These are phyloP conservation scores for Thyridium curvatum DNA, from an alignment of 2,329 filamentous ascomycete genomes.

Conservation along the genomic window DNA sequence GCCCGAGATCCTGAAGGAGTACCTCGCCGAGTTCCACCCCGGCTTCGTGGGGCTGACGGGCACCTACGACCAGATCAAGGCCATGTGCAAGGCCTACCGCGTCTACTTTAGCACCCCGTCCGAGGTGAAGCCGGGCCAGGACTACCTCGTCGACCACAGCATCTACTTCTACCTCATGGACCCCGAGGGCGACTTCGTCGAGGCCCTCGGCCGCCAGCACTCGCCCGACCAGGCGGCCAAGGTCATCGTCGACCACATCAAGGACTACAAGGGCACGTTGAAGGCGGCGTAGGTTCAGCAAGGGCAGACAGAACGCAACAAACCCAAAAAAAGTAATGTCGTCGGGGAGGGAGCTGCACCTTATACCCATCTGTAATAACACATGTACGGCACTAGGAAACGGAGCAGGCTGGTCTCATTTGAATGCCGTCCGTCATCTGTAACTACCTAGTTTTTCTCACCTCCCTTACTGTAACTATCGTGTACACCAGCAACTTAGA, in stretches of 20 bases:
- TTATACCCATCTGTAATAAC: too few species aligned
- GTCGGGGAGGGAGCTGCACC: too few species aligned
- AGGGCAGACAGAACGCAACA: constrained; percentile 8
- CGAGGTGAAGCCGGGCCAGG: constrained; percentile 84
- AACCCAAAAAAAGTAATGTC: too few species aligned
- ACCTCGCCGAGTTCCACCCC: constrained; percentile 86
- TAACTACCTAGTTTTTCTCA: too few species aligned
- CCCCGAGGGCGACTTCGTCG: constrained; percentile 95
- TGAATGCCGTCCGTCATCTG: too few species aligned
- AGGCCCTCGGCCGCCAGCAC: constrained; percentile 91
- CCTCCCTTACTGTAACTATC: too few species aligned
- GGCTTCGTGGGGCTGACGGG: constrained; percentile 85
- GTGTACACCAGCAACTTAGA: too few species aligned
- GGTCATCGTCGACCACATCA: constrained; percentile 81
- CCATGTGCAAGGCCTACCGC: constrained; percentile 89
- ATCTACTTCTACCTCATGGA: constrained; percentile 99
- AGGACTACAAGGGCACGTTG: constrained; percentile 40
- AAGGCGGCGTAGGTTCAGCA: too few species aligned
- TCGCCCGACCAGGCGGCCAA: constrained; percentile 79
- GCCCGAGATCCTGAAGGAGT: constrained; percentile 75
- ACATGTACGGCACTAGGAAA: too few species aligned
- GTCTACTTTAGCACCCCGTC: constrained; percentile 95
- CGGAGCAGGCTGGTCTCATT: too few species aligned
- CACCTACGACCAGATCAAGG: constrained; percentile 88
- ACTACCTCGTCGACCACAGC: constrained; percentile 96